Conservation (phyloP, 768 basidiomycete genomes). For the Mycena capillaripes region DNA sequence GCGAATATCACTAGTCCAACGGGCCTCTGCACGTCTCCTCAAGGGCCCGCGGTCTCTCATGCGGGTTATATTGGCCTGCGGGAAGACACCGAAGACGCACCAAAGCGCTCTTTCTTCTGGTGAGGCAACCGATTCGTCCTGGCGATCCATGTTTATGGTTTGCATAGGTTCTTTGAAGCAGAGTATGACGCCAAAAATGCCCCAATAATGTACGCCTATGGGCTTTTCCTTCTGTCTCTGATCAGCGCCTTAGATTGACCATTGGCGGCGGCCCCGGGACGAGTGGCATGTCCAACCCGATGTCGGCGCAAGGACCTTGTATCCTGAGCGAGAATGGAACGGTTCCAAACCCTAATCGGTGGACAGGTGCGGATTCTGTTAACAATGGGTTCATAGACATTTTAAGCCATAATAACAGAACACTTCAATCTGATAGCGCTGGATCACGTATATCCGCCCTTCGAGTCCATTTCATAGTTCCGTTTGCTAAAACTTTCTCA, state of each 20-base stretch:
- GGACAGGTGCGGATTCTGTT: too few species aligned
- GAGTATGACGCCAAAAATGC: constrained; percentile 42
- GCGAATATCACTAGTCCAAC: neutral
- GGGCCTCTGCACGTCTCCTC: neutral
- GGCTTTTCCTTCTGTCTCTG: neutral
- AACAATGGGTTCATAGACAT: neutral
- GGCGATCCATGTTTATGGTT: too few species aligned
- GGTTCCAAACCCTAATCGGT: too few species aligned
- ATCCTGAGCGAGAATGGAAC: constrained; percentile 31
- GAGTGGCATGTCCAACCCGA: constrained; percentile 45
- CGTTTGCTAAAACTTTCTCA: constrained; percentile 11
- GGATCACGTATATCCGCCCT: constrained; percentile 40
- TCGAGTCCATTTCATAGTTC: neutral
- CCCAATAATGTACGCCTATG: constrained; percentile 44
- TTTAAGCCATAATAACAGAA: constrained; percentile 6
- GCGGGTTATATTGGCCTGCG: neutral
- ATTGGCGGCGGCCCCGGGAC: constrained; percentile 53
- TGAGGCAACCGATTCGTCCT: too few species aligned
- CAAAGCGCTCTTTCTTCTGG: constrained; percentile 36
- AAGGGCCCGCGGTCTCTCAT: neutral
- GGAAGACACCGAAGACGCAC: neutral
- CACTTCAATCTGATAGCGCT: constrained; percentile 43
- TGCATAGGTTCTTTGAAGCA: too few species aligned
- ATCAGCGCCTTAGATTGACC: constrained; percentile 37
- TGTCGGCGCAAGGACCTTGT: constrained; percentile 47